Evolutionary conservation across 2,329 filamentous ascomycete species (phyloP).

Genomic region (Ascochyta rabiei): DNA sequence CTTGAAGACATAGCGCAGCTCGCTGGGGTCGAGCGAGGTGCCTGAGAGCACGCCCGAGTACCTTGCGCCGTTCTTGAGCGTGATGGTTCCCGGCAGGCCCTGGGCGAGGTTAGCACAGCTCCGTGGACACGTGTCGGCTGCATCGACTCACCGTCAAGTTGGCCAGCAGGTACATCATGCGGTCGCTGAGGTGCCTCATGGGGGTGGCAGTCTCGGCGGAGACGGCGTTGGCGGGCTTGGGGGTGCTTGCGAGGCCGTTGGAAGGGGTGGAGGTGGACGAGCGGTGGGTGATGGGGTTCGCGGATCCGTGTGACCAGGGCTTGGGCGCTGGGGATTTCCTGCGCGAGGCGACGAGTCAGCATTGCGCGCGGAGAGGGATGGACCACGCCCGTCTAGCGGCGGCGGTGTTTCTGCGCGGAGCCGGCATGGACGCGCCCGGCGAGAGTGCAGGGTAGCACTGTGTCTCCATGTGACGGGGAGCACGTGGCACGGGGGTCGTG

Average conservation of each 20-base stretch:
- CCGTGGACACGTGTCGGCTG: neutral
- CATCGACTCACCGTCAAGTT: constrained; percentile 61
- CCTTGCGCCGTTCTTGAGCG: constrained; percentile 65
- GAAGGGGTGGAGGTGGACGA: constrained; percentile 54
- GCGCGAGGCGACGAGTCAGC: constrained; percentile 30
- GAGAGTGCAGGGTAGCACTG: constrained; percentile 36
- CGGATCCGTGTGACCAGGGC: constrained; percentile 64
- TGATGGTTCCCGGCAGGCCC: constrained; percentile 63
- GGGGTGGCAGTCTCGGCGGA: constrained; percentile 58
- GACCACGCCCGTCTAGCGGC: neutral
- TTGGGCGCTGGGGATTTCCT: constrained; percentile 62
- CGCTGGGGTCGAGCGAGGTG: constrained; percentile 57
- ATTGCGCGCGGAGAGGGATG: constrained; percentile 16
- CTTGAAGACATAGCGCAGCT: constrained; percentile 65
- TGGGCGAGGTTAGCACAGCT: constrained; percentile 39
- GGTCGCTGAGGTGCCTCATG: constrained; percentile 65
- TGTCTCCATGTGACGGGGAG: constrained; percentile 42
- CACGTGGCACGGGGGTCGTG: no score
- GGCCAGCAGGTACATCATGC: constrained; percentile 63
- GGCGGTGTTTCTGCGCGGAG: neutral
- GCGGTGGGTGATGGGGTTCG: constrained; percentile 66
- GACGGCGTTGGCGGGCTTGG: constrained; percentile 51
- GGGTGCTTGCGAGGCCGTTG: constrained; percentile 58
- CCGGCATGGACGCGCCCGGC: constrained; percentile 4
- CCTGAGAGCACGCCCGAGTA: constrained; percentile 67